Evolutionary conservation across 1,284 basidiomycete species (phyloP).

Genomic region (Tilletia setariae): DNA sequence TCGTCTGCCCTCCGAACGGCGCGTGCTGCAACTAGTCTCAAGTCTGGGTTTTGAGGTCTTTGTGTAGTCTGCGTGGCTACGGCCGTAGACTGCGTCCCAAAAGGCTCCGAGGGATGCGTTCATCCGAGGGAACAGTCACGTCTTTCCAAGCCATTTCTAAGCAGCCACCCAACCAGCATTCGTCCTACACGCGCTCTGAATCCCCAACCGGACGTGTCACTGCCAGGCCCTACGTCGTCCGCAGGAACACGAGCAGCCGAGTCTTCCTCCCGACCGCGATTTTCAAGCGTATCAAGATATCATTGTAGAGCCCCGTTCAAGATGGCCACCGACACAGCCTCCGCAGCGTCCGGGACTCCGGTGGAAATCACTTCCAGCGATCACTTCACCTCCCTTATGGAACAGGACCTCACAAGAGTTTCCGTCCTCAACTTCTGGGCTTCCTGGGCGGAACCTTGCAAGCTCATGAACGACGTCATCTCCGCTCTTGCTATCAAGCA

Average conservation of each 20-base stretch:
- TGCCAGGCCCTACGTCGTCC: too few species aligned
- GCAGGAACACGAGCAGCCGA: too few species aligned
- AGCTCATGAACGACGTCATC: conserved; percentile 52
- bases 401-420: conserved; percentile 46
- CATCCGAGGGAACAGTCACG: too few species aligned
- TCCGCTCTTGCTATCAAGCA: conserved; percentile 67
- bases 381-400: conserved; percentile 45
- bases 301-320: background rate
- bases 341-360: conserved; percentile 18
- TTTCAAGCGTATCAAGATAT: background rate
- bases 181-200: background rate
- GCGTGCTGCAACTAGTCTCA: background rate
- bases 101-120: too few species aligned
- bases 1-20: too few species aligned
- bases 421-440: conserved; percentile 54
- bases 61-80: too few species aligned
- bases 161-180: too few species aligned
- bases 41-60: background rate
- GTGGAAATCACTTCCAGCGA: conserved; percentile 50
- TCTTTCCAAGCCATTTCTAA: too few species aligned
- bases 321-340: background rate
- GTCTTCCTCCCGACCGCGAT: too few species aligned
- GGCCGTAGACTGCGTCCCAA: too few species aligned
- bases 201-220: background rate
- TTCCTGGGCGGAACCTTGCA: conserved; percentile 53